phyloP scores from a whole-genome alignment of 2,329 filamentous ascomycete genomes.

The Diaporthe velutina region DNA sequence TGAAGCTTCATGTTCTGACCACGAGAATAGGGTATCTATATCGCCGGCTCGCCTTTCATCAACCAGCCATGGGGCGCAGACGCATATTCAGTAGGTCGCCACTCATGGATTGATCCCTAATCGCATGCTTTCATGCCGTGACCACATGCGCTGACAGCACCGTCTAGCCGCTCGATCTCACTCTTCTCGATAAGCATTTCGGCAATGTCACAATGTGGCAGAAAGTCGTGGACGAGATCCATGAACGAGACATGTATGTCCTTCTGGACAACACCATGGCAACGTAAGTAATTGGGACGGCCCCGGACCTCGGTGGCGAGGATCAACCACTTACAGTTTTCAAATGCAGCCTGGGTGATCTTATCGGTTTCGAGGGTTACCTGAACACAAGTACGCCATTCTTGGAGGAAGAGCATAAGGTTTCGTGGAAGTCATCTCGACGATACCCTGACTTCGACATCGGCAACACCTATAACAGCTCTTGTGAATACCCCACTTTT shows the following conservation, averaged over 20 bases:
- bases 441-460: conserved; percentile 70
- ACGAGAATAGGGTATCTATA: conserved; percentile 63
- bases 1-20: conserved; percentile 12
- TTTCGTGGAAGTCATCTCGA: conserved; percentile 65
- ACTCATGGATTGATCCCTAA: not conserved
- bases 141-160: conserved; percentile 25
- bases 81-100: conserved; percentile 62
- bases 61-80: conserved; percentile 75
- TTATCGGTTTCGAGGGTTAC: conserved; percentile 72
- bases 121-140: not conserved
- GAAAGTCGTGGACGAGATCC: conserved; percentile 69
- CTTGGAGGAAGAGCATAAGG: conserved; percentile 65
- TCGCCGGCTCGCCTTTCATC: conserved; percentile 74
- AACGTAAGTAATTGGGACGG: conserved; percentile 51
- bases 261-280: conserved; percentile 75
- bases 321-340: conserved; percentile 32
- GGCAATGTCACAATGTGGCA: conserved; percentile 71
- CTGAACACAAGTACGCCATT: conserved; percentile 71
- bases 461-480: conserved; percentile 64
- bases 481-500: conserved; percentile 70
- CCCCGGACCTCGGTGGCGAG: not conserved
- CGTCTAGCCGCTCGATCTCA: conserved; percentile 66
- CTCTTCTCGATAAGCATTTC: conserved; percentile 73
- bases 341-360: conserved; percentile 63
- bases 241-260: conserved; percentile 73